Percentiles rank a stretch among this genome's conserved stretches.
Evolutionary conservation across 2,329 filamentous ascomycete species (phyloP).

Genomic region (Sporothrix mexicana): DNA sequence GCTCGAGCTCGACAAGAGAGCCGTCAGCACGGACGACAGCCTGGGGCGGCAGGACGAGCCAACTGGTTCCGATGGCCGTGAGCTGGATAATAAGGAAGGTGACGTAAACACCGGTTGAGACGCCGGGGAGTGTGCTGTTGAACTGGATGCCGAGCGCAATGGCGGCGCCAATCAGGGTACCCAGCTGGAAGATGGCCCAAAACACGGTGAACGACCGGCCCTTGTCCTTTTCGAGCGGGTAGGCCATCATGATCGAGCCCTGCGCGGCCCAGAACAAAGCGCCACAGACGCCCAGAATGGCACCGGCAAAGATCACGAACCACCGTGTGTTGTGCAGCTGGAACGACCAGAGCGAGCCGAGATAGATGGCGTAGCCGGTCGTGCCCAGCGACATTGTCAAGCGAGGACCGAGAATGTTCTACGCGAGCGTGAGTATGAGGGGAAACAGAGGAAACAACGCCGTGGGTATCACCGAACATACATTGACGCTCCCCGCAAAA

Average conservation of each 20-base stretch:
- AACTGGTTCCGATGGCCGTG: slow-evolving; percentile 5
- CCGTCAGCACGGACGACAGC: slow-evolving; percentile 61
- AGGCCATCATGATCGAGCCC: slow-evolving; percentile 81
- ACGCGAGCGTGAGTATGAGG: neutral
- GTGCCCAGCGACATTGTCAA: slow-evolving; percentile 9
- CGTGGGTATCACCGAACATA: too few relatives aligned
- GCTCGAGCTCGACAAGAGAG: slow-evolving; percentile 70
- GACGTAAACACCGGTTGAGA: slow-evolving; percentile 15
- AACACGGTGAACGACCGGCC: slow-evolving; percentile 88
- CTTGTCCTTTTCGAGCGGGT: slow-evolving; percentile 80
- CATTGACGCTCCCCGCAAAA: slow-evolving; percentile 14
- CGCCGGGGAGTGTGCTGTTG: slow-evolving; percentile 20
- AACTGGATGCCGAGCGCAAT: slow-evolving; percentile 75
- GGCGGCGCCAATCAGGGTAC: slow-evolving; percentile 79
- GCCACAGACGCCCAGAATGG: slow-evolving; percentile 5
- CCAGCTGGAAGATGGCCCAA: slow-evolving; percentile 94
- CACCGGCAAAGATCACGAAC: slow-evolving; percentile 10
- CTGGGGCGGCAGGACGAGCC: slow-evolving; percentile 17
- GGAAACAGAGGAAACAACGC: too few relatives aligned
- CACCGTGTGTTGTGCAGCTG: slow-evolving; percentile 16
- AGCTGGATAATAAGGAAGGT: slow-evolving; percentile 23
- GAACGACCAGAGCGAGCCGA: slow-evolving; percentile 4
- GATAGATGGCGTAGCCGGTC: slow-evolving; percentile 19
- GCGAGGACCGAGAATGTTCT: slow-evolving; percentile 13
- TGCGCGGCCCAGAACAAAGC: slow-evolving; percentile 13